Percentiles rank a stretch among this genome's conserved stretches.
These are phyloP conservation scores for Blastobotrys malaysiensis DNA, from an alignment of 1,139 yeast genomes.

Conservation along the genomic window DNA sequence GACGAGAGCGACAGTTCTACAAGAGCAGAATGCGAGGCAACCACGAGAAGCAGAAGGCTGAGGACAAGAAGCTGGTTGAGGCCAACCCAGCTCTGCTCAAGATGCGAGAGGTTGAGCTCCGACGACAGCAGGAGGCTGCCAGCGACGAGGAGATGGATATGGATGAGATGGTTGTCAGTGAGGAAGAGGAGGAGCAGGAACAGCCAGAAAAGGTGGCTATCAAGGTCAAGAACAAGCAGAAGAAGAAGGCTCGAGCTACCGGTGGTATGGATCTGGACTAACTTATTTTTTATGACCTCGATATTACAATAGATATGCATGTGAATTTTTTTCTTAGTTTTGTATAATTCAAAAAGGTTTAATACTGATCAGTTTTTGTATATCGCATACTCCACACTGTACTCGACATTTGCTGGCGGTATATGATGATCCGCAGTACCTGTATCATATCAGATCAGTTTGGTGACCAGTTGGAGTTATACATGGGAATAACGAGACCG, in stretches of 20 bases:
- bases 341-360: neutral
- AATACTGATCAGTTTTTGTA: no score
- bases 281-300: constrained; percentile 1
- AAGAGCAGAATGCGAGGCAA: constrained; percentile 99
- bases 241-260: constrained; percentile 15
- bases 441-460: no score
- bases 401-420: no score
- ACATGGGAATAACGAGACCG: no score
- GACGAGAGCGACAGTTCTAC: constrained; percentile 97
- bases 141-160: constrained; percentile 36
- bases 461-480: no score
- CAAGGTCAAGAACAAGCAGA: constrained; percentile 60
- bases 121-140: constrained; percentile 69
- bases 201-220: constrained; percentile 71
- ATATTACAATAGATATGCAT: neutral
- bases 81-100: constrained; percentile 81
- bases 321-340: neutral
- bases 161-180: constrained; percentile 35
- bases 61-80: constrained; percentile 86
- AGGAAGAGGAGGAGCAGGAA: constrained; percentile 40
- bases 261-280: constrained; percentile 12
- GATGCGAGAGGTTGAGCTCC: constrained; percentile 88
- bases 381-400: no score
- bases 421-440: no score
- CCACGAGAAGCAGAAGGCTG: constrained; percentile 75